These are phyloP conservation scores for Echinosophora koreensis DNA, from an alignment of 306 rosid genomes.

Conservation along the genomic window DNA sequence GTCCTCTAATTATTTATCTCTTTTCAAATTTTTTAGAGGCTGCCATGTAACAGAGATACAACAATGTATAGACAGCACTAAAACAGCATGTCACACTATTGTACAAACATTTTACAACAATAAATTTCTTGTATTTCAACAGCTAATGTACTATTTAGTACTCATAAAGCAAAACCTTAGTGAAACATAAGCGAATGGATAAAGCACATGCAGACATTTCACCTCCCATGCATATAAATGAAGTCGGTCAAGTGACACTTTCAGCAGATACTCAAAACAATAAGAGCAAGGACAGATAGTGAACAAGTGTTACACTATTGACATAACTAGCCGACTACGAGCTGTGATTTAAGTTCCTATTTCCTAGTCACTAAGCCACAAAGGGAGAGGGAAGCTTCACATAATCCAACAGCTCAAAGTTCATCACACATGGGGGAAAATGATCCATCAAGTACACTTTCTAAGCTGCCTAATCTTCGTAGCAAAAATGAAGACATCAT, in stretches of 20 bases:
- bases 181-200: neutral
- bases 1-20: too few relatives aligned
- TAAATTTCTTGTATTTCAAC: neutral
- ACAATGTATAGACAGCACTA: neutral
- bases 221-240: neutral
- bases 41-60: neutral
- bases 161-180: neutral
- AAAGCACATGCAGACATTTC: neutral
- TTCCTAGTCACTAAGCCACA: conserved; percentile 8
- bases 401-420: neutral
- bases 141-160: neutral
- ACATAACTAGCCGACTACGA: neutral
- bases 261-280: neutral
- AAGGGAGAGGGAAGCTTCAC: neutral
- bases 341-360: neutral
- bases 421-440: conserved; percentile 21
- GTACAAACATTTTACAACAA: neutral
- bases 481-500: neutral
- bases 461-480: conserved; percentile 4
- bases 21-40: too few relatives aligned
- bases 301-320: neutral
- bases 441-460: neutral
- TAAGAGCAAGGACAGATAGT: neutral
- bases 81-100: neutral
- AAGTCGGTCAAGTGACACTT: neutral